Percentiles rank a stretch among this genome's conserved stretches.
phyloP scores from a whole-genome alignment of 1,139 yeast species.

The Barnettozyma hawaiiensis region DNA sequence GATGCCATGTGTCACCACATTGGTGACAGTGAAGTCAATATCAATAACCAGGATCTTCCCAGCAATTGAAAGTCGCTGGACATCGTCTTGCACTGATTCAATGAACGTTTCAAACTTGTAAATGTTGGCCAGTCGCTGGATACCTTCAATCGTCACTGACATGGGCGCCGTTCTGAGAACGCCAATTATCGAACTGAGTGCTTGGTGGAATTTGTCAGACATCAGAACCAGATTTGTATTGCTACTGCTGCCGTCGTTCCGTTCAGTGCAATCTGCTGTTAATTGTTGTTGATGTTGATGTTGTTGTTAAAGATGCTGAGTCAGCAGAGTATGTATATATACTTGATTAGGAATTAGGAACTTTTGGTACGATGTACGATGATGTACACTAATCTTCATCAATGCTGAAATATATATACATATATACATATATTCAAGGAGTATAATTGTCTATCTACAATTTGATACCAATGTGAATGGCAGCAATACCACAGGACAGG shows the following conservation, averaged over 20 bases:
- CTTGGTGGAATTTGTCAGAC: conserved; percentile 22
- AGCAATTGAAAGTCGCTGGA: conserved; percentile 23
- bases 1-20: conserved; percentile 2
- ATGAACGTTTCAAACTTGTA: conserved; percentile 25
- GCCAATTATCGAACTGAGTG: conserved; percentile 15
- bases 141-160: conserved; percentile 20
- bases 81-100: conserved; percentile 14
- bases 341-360: too few relatives aligned
- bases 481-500: conserved; percentile 93
- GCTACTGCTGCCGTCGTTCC: too few relatives aligned
- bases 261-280: not conserved
- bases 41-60: conserved; percentile 26
- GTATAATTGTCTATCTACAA: conserved; percentile 34
- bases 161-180: conserved; percentile 21
- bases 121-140: conserved; percentile 23
- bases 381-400: too few relatives aligned
- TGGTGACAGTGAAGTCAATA: conserved; percentile 19
- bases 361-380: too few relatives aligned
- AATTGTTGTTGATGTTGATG: not conserved
- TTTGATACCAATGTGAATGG: conserved; percentile 94
- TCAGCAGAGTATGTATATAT: too few relatives aligned
- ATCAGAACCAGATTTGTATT: conserved; percentile 3
- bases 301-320: too few relatives aligned
- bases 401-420: too few relatives aligned
- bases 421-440: not conserved